phyloP scores from a whole-genome alignment of 768 basidiomycete genomes.

The Boletus vermiculosoides region DNA sequence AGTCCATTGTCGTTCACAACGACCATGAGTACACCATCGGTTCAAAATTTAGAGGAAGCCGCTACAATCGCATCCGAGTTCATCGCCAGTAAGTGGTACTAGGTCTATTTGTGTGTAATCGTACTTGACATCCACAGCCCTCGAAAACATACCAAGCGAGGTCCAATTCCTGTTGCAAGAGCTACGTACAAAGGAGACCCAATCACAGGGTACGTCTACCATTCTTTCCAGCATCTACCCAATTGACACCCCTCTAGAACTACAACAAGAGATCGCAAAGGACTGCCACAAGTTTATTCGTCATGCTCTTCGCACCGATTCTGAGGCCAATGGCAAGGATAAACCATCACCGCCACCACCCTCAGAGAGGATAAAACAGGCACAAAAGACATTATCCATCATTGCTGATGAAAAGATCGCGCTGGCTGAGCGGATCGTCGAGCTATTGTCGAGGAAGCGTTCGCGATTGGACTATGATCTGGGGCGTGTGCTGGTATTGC shows the following conservation, averaged over 20 bases:
- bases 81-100: constrained; percentile 41
- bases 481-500: constrained; percentile 40
- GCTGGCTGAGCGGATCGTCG: constrained; percentile 44
- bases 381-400: constrained; percentile 29
- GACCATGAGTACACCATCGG: constrained; percentile 33
- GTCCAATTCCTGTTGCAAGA: constrained; percentile 48
- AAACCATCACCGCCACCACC: constrained; percentile 32
- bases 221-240: background rate
- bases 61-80: constrained; percentile 49
- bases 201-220: constrained; percentile 38
- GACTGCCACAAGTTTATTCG: constrained; percentile 46
- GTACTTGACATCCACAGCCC: constrained; percentile 30
- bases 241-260: constrained; percentile 27
- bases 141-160: constrained; percentile 51
- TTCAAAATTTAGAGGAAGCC: constrained; percentile 47
- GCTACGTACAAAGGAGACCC: constrained; percentile 44
- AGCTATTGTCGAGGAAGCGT: constrained; percentile 44
- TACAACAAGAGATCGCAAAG: constrained; percentile 44
- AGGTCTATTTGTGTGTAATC: background rate
- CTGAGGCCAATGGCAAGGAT: constrained; percentile 27
- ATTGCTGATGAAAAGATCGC: constrained; percentile 44
- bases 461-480: constrained; percentile 50
- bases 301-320: constrained; percentile 37
- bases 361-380: constrained; percentile 30
- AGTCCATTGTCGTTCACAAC: background rate